Percentiles rank a stretch among this genome's conserved stretches.
phyloP scores from a whole-genome alignment of 1,139 yeast species.

The Candida sojae region DNA sequence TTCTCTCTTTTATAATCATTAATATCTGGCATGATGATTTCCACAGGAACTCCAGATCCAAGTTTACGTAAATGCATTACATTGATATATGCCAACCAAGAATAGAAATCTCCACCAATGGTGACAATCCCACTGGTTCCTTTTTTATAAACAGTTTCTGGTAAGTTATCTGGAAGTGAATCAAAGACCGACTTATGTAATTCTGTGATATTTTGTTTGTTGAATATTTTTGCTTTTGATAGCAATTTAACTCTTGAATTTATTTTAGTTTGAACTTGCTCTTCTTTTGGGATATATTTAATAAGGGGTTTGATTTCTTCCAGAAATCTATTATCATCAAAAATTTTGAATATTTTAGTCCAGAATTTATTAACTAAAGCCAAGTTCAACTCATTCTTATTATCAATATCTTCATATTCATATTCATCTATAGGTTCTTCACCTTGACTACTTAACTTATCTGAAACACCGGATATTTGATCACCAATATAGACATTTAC shows the following conservation, averaged over 20 bases:
- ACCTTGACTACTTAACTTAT: background rate
- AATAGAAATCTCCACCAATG: slow-evolving; percentile 40
- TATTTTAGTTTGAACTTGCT: slow-evolving; percentile 11
- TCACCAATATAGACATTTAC: background rate
- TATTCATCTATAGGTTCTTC: background rate
- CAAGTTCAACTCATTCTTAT: background rate
- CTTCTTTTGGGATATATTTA: slow-evolving; percentile 16
- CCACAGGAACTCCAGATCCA: slow-evolving; percentile 39
- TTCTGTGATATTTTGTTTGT: slow-evolving; percentile 20
- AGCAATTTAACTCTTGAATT: slow-evolving; percentile 27
- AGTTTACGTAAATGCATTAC: slow-evolving; percentile 32
- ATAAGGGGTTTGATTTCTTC: slow-evolving; percentile 16
- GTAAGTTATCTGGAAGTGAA: slow-evolving; percentile 25
- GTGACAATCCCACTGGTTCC: slow-evolving; percentile 35
- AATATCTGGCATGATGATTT: slow-evolving; percentile 34
- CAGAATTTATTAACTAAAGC: slow-evolving; percentile 17
- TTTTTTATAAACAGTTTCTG: slow-evolving; percentile 23
- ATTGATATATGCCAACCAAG: slow-evolving; percentile 41
- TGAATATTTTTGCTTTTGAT: slow-evolving; percentile 25
- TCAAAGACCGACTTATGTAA: slow-evolving; percentile 25
- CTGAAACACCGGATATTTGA: background rate
- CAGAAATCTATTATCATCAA: slow-evolving; percentile 16
- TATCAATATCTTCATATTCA: background rate
- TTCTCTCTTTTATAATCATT: slow-evolving; percentile 30
- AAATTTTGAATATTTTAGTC: slow-evolving; percentile 20